phyloP scores from a whole-genome alignment of 2,329 filamentous ascomycete species.

The Phoma sp. region DNA sequence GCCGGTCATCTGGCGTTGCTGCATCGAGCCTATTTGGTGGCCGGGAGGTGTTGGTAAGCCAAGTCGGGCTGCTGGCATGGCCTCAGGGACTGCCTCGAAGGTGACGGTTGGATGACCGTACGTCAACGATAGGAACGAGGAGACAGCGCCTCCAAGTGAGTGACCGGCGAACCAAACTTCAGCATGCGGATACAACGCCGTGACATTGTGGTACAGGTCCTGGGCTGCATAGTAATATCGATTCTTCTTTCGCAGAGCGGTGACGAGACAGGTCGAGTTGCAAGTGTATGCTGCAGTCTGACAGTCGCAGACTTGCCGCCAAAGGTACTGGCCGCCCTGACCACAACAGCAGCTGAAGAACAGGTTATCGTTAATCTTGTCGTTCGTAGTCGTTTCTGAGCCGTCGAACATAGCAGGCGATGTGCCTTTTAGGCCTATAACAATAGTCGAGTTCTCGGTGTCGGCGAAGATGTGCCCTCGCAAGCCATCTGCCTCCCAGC shows the following conservation, averaged over 20 bases:
- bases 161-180: slow-evolving; percentile 92
- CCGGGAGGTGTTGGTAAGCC: slow-evolving; percentile 87
- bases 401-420: slow-evolving; percentile 90
- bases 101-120: slow-evolving; percentile 91
- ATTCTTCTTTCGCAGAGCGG: slow-evolving; percentile 80
- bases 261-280: slow-evolving; percentile 86
- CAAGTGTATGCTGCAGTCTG: slow-evolving; percentile 86
- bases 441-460: slow-evolving; percentile 81
- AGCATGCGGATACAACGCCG: slow-evolving; percentile 82
- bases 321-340: slow-evolving; percentile 88
- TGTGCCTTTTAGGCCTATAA: slow-evolving; percentile 93
- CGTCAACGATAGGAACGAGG: slow-evolving; percentile 86
- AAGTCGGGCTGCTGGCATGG: slow-evolving; percentile 81
- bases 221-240: slow-evolving; percentile 89
- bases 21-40: slow-evolving; percentile 72
- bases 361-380: slow-evolving; percentile 97
- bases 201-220: slow-evolving; percentile 92
- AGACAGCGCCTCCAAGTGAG: slow-evolving; percentile 88
- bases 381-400: slow-evolving; percentile 94
- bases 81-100: slow-evolving; percentile 92
- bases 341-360: slow-evolving; percentile 98
- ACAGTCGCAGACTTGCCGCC: slow-evolving; percentile 93
- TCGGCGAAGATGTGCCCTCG: slow-evolving; percentile 93
- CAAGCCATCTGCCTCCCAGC: slow-evolving; percentile 88
- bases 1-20: slow-evolving; percentile 69